Conservation (phyloP, 371 early-diverging fungal species). For the Actinomortierella ambigua region DNA sequence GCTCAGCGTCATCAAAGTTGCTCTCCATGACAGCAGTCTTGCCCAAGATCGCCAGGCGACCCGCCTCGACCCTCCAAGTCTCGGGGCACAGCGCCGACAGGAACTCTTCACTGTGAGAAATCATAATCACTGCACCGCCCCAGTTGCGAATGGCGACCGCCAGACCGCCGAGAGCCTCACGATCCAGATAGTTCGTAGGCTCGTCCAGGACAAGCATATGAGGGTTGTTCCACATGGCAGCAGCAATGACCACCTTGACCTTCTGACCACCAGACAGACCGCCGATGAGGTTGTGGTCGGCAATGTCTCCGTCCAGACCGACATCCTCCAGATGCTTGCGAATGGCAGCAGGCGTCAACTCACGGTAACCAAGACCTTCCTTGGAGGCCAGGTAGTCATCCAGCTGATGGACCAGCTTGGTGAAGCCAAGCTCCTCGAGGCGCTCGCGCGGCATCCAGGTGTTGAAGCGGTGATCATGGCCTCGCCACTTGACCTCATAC, state of each 20-base stretch:
- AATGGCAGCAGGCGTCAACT: constrained; percentile 66
- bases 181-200: constrained; percentile 91
- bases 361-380: constrained; percentile 74
- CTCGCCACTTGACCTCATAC: constrained; percentile 84
- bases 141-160: constrained; percentile 80
- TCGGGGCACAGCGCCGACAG: constrained; percentile 81
- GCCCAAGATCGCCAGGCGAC: constrained; percentile 56
- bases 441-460: constrained; percentile 75
- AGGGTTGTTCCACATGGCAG: constrained; percentile 84
- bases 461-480: constrained; percentile 69
- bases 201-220: constrained; percentile 85
- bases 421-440: constrained; percentile 74
- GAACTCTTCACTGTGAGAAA: constrained; percentile 87
- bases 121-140: constrained; percentile 88
- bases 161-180: constrained; percentile 85
- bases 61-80: constrained; percentile 76
- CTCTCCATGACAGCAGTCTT: constrained; percentile 63
- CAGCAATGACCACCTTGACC: constrained; percentile 85
- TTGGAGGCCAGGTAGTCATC: constrained; percentile 83
- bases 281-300: constrained; percentile 71
- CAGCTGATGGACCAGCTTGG: constrained; percentile 76
- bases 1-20: constrained; percentile 65
- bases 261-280: constrained; percentile 89
- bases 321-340: constrained; percentile 78
- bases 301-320: constrained; percentile 81